These are phyloP conservation scores for Debaryomyces udenii DNA, from an alignment of 1,139 yeast species.

Conservation along the genomic window DNA sequence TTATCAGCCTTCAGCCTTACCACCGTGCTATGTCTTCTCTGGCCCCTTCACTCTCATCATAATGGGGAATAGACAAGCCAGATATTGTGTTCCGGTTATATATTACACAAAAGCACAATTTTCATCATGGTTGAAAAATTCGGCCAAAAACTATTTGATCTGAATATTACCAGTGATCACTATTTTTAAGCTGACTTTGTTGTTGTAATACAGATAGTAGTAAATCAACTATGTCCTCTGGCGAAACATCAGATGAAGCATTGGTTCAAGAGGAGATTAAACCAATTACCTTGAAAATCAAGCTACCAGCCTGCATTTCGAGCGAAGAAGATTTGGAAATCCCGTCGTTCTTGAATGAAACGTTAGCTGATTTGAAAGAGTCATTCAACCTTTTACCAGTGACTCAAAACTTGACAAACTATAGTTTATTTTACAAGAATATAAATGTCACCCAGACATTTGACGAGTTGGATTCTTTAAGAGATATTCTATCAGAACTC, in stretches of 20 bases:
- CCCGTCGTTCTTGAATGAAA: constrained; percentile 41
- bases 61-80: no score
- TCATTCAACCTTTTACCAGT: constrained; percentile 57
- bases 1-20: no score
- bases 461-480: constrained; percentile 39
- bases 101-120: background rate
- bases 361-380: constrained; percentile 61
- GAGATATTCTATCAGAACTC: constrained; percentile 31
- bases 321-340: constrained; percentile 33
- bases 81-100: background rate
- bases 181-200: background rate
- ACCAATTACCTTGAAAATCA: constrained; percentile 32
- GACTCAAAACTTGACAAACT: constrained; percentile 64
- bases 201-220: background rate
- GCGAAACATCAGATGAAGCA: constrained; percentile 14
- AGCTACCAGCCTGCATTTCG: constrained; percentile 35
- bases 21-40: no score
- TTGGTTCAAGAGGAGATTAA: constrained; percentile 20
- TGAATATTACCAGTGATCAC: background rate
- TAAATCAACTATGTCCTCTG: constrained; percentile 16
- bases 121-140: background rate
- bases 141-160: background rate
- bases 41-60: no score
- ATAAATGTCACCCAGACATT: constrained; percentile 32
- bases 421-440: constrained; percentile 47